Evolutionary conservation across 139 green algal species (phyloP).

Genomic region (Chlorella sp.): DNA sequence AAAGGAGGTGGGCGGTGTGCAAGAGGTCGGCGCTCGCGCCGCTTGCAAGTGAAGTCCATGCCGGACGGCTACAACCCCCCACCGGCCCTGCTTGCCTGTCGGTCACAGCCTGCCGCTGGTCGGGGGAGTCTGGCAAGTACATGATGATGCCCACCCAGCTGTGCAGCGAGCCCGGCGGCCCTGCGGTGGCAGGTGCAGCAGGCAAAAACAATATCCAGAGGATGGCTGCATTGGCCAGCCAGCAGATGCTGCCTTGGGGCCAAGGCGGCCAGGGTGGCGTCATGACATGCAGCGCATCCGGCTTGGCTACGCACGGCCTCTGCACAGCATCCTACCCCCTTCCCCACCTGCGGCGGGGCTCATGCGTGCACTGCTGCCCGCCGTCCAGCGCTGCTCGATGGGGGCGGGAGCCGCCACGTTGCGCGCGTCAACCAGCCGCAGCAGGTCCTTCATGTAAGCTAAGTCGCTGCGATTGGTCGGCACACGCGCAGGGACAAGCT

Average conservation of each 20-base stretch:
- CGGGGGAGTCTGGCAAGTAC: conserved; percentile 88
- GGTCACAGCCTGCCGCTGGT: conserved; percentile 77
- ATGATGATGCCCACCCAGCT: conserved; percentile 98
- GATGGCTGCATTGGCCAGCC: too few relatives aligned
- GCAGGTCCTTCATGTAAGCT: conserved; percentile 81
- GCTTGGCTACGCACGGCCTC: too few relatives aligned
- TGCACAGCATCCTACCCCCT: too few relatives aligned
- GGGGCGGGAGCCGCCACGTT: conserved; percentile 85
- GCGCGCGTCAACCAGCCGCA: conserved; percentile 70
- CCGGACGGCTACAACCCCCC: too few relatives aligned
- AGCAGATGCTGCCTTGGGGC: too few relatives aligned
- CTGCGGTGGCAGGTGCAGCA: not conserved
- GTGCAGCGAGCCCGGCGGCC: conserved; percentile 36
- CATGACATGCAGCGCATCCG: too few relatives aligned
- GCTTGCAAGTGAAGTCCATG: too few relatives aligned
- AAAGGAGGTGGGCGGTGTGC: not conserved
- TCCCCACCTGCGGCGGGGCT: conserved; percentile 68
- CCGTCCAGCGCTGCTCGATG: conserved; percentile 98
- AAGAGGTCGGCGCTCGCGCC: too few relatives aligned
- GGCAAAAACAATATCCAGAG: too few relatives aligned
- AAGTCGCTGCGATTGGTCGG: conserved; percentile 57
- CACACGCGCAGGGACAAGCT: too few relatives aligned
- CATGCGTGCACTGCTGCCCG: conserved; percentile 69
- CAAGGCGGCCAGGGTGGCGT: too few relatives aligned
- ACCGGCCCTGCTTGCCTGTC: conserved; percentile 43